Base-by-base conservation (phyloP, 176 grass and related monocot species). In the Thinopyrum elongatum region DNA sequence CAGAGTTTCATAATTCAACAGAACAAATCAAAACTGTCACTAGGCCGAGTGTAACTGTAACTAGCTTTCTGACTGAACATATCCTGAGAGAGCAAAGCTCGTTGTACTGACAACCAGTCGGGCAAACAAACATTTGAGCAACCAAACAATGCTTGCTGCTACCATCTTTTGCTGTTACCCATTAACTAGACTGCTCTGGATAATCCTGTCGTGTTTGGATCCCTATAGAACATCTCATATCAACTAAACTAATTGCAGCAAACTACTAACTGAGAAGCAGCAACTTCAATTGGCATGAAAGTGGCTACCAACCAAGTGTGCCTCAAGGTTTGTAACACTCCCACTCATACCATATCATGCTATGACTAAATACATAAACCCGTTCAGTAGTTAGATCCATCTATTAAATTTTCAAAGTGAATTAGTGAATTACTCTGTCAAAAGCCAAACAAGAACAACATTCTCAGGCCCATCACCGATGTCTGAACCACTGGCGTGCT, bases 1-100 rank as follows among this genome's bases (percentile, higher is more conserved):
- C n/a, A 70, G 74, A 33, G 76, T 92, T 67, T 86, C 36, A 27
- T 62, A 58, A 65, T 72, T 86, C 83, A 68, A 77, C 21, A 67
- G 59, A 77, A 83, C 26, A 1, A 65, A 83, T 53, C 29, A 49
- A 42, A 83, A 80, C 35, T 63, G 74, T 51, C 60, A 80, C 21
- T 78, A 12, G 83, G 62, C 16, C 14, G 38, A 46, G 65, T 44
- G 28, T 76, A 86, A 65, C 70, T 64, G 63, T 70, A 86, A 80
- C 68, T 84, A 87, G 7, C 84, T 75, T 87, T 65, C 53, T 35
- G 8, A 84, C 46, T 30, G 44, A 74, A 68, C 44, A 29, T 83
- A 44, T 70, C 62, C 23, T 29, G 81, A 38, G n/a, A 85, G 12
- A 76, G 49, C 25, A 80, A 84, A 81, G 42, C 65, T 82, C 11